Evolutionary conservation across 1,284 basidiomycete genomes (phyloP), one percentile per base, ranked within the genome.

Genomic region (Anthracocystis setariae): DNA sequence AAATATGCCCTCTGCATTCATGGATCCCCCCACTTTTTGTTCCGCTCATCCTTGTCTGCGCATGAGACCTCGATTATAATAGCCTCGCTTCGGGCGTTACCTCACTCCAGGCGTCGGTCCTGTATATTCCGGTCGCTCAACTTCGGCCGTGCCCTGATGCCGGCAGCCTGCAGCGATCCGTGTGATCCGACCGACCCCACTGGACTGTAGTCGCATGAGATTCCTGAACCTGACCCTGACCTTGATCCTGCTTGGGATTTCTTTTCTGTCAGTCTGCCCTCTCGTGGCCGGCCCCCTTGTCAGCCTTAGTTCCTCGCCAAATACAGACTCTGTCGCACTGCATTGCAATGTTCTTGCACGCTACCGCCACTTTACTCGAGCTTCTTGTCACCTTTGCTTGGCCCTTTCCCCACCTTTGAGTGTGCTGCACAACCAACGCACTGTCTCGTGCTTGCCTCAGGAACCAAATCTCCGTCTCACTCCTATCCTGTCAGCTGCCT

Each of bases 371-470:
- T n/a, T n/a, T n/a, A 17, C 35, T 37, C 15, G 17, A 8, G 5
- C 8, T 37, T 9, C 5, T n/a, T n/a, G 35, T 8, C 35, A 37
- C 35, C 5, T 17, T 37, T 17, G 5, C 7, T 5, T 13, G 12
- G 12, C n/a, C 35, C n/a, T n/a, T 37, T 37, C 35, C 35, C 35
- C 40, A 42, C 40, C 23, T 21, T 42, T 23, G 12, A 20, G 7
- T 20, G 20, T 23, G 40, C 40, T 23, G 40, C 40, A 23, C 20
- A 21, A 18, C 18, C 13, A n/a, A 2, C n/a, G 38, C 38, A 37
- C 10, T 40, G 38, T 50, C 48, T 50, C 38, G 48, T 50, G 48
- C 37, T 35, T n/a, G 23, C 48, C n/a, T 50, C 48, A 50, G 48
- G 48, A 50, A 50, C 48, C 15, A 50, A 37, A 50, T 50, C 48